These are phyloP conservation scores for Groenewaldozyma sp. DNA, from an alignment of 1,139 yeast genomes.

Conservation along the genomic window DNA sequence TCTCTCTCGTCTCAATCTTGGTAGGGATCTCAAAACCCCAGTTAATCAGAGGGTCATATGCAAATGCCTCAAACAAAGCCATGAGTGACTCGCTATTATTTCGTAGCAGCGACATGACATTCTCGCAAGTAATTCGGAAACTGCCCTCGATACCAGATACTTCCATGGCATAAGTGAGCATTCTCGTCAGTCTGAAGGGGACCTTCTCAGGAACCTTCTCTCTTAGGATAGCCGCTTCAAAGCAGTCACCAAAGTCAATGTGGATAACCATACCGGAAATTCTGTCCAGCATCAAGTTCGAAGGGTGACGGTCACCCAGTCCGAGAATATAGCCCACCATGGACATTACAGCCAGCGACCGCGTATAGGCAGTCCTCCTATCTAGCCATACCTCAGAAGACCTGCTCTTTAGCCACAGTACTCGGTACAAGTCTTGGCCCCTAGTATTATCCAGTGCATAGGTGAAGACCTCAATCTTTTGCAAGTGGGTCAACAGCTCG, in stretches of 20 bases:
- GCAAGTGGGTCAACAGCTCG: constrained; percentile 77
- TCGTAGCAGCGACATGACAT: constrained; percentile 89
- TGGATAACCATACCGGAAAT: constrained; percentile 92
- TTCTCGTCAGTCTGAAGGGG: constrained; percentile 91
- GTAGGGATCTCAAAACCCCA: constrained; percentile 98
- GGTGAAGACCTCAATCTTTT: constrained; percentile 93
- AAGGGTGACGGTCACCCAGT: constrained; percentile 95
- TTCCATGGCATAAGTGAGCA: constrained; percentile 98
- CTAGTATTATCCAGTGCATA: constrained; percentile 92
- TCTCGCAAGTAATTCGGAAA: constrained; percentile 91
- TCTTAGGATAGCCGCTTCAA: constrained; percentile 93
- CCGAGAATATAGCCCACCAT: constrained; percentile 97
- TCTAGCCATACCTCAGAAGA: constrained; percentile 98
- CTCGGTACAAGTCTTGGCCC: constrained; percentile 93
- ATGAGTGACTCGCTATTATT: constrained; percentile 91
- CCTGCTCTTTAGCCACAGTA: constrained; percentile 89
- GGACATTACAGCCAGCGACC: constrained; percentile 96
- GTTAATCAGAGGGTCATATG: constrained; percentile 94
- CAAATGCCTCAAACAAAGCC: constrained; percentile 98
- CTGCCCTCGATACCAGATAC: constrained; percentile 98
- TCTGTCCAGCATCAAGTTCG: constrained; percentile 90
- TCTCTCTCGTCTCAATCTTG: constrained; percentile 35
- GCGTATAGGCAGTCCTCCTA: constrained; percentile 88
- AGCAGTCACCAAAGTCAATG: constrained; percentile 98
- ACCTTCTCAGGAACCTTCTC: constrained; percentile 98